Conservation (phyloP, 305 asterid genomes). For the Andrographis paniculata region DNA sequence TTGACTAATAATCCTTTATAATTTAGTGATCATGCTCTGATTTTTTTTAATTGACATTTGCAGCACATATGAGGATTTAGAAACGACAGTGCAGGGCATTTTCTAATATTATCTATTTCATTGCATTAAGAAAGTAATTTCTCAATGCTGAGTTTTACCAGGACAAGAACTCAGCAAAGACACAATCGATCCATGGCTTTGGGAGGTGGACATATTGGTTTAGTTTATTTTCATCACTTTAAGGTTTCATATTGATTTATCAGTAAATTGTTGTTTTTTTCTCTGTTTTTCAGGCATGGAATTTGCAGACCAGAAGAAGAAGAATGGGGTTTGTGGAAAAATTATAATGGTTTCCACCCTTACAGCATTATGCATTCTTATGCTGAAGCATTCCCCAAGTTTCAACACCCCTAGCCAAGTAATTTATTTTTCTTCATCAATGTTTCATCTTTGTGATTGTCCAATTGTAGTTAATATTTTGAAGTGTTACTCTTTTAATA, state of each 20-base stretch:
- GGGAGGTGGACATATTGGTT: slow-evolving; percentile 47
- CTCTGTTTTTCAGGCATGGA: slow-evolving; percentile 62
- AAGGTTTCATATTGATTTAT: background rate
- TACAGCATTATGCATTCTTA: slow-evolving; percentile 76
- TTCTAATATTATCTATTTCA: slow-evolving; percentile 12
- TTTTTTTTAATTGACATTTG: background rate
- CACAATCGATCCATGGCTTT: slow-evolving; percentile 65
- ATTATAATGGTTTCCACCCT: slow-evolving; percentile 65
- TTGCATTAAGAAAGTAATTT: slow-evolving; percentile 26
- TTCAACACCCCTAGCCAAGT: slow-evolving; percentile 72
- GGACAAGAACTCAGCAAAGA: slow-evolving; percentile 77
- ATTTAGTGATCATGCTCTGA: background rate
- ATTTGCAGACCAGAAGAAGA: slow-evolving; percentile 80
- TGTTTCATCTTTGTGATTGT: background rate
- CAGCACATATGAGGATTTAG: slow-evolving; percentile 7
- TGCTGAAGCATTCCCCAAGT: slow-evolving; percentile 81
- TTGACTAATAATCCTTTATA: no score
- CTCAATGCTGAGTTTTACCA: slow-evolving; percentile 62
- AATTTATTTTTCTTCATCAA: slow-evolving; percentile 3
- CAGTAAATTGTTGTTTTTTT: background rate
- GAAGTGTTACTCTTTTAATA: background rate
- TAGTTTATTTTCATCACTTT: slow-evolving; percentile 8
- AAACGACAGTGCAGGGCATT: slow-evolving; percentile 16
- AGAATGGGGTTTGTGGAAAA: slow-evolving; percentile 53
- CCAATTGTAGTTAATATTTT: no score